Evolutionary conservation across 2,329 filamentous ascomycete genomes (phyloP).

Genomic region (Capronia epimyces): DNA sequence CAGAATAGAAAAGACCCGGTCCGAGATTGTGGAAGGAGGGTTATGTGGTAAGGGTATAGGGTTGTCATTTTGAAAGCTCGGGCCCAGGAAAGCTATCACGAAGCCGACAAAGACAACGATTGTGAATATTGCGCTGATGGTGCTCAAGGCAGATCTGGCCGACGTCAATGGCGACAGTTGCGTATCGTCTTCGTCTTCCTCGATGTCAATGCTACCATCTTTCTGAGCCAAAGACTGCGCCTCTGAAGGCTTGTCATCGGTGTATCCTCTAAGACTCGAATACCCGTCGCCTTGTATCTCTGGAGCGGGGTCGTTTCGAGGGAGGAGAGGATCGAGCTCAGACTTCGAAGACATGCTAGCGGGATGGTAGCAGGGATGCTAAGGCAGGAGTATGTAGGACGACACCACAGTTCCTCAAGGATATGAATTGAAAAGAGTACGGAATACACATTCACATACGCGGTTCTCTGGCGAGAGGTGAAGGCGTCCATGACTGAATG

Average conservation of each 20-base stretch:
- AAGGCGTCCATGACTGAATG: too few species aligned
- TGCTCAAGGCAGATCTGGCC: conserved; percentile 17
- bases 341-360: conserved; percentile 11
- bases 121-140: conserved; percentile 21
- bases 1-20: conserved; percentile 43
- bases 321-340: conserved; percentile 29
- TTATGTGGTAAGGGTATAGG: conserved; percentile 6
- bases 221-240: conserved; percentile 1
- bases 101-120: conserved; percentile 24
- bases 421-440: too few species aligned
- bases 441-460: too few species aligned
- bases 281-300: conserved; percentile 27
- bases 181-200: conserved; percentile 20
- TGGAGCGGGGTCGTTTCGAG: conserved; percentile 27
- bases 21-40: conserved; percentile 30
- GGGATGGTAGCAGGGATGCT: neutral
- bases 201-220: conserved; percentile 2
- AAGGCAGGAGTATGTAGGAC: neutral
- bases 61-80: conserved; percentile 1
- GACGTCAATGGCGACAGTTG: conserved; percentile 8
- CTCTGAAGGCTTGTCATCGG: conserved; percentile 5
- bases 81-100: conserved; percentile 21
- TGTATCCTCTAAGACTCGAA: conserved; percentile 7
- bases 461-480: too few species aligned
- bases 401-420: too few species aligned